Conservation (phyloP, 1,139 yeast species). For the Yamadazyma friedrichii region DNA sequence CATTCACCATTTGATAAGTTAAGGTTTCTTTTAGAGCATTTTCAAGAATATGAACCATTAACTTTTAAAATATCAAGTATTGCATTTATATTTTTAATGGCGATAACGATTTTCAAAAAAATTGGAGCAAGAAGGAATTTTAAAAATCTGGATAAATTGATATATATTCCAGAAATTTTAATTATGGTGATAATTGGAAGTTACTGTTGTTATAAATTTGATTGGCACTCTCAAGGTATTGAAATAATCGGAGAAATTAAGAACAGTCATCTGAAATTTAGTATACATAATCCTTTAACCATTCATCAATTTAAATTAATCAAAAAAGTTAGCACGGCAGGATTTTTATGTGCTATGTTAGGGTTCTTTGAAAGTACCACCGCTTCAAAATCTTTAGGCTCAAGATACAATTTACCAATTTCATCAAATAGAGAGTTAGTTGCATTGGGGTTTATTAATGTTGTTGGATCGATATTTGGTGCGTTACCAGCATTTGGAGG, state of each 20-base stretch:
- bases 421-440: constrained; percentile 76
- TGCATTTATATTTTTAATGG: constrained; percentile 45
- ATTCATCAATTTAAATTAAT: constrained; percentile 29
- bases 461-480: constrained; percentile 67
- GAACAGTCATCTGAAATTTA: constrained; percentile 21
- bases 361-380: constrained; percentile 96
- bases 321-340: constrained; percentile 49
- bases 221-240: constrained; percentile 62
- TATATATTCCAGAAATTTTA: constrained; percentile 80
- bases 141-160: constrained; percentile 25
- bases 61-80: constrained; percentile 53
- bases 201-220: constrained; percentile 47
- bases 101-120: constrained; percentile 44
- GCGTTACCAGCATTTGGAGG: constrained; percentile 96
- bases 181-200: constrained; percentile 69
- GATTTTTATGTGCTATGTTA: constrained; percentile 77
- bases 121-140: constrained; percentile 17
- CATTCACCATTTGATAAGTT: constrained; percentile 79
- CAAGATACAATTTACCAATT: constrained; percentile 61
- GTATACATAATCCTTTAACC: constrained; percentile 36
- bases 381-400: constrained; percentile 79
- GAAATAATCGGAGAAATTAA: constrained; percentile 68
- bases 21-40: constrained; percentile 47
- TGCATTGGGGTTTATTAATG: constrained; percentile 78
- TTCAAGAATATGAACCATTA: constrained; percentile 43